A percentile compares a stretch with the other conserved stretches of the same genome.
Conservation (phyloP, 2,329 filamentous ascomycete species). For the Colletotrichum cordylinicola region DNA sequence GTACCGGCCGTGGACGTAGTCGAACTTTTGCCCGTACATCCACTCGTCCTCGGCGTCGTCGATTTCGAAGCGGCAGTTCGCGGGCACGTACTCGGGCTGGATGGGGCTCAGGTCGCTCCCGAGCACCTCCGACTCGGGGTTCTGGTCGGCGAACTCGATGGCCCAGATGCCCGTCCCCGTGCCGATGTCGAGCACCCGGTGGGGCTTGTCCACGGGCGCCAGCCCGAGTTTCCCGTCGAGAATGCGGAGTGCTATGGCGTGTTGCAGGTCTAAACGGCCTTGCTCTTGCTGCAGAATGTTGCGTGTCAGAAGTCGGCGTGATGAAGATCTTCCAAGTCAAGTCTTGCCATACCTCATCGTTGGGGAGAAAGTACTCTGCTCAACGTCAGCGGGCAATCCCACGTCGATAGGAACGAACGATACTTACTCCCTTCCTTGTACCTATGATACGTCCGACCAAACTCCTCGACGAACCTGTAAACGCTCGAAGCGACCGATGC, state of each 20-base stretch:
- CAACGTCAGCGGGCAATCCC: not conserved
- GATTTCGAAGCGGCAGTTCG: constrained; percentile 43
- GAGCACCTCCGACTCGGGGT: constrained; percentile 36
- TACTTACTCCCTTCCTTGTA: constrained; percentile 13
- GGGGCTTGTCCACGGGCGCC: not conserved
- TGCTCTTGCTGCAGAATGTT: constrained; percentile 33
- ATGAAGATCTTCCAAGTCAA: not conserved
- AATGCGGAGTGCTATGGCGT: constrained; percentile 31
- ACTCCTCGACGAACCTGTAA: constrained; percentile 13
- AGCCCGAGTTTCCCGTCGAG: not conserved
- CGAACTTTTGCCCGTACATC: constrained; percentile 22
- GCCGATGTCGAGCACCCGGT: constrained; percentile 28
- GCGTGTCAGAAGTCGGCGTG: not conserved
- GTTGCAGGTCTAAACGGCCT: constrained; percentile 46
- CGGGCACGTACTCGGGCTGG: constrained; percentile 44
- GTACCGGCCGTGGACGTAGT: constrained; percentile 19
- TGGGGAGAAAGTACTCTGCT: constrained; percentile 13
- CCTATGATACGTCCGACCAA: constrained; percentile 11
- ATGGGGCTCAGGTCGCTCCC: constrained; percentile 45
- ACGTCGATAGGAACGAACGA: too few relatives aligned
- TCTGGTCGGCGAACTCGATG: constrained; percentile 46
- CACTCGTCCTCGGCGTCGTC: constrained; percentile 37
- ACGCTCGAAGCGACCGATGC: constrained; percentile 10
- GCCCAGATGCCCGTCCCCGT: constrained; percentile 34
- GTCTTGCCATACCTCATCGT: constrained; percentile 1